Percentiles rank a stretch among this genome's conserved stretches.
These are phyloP conservation scores for Alternaria dauci DNA, from an alignment of 2,329 filamentous ascomycete genomes.

Conservation along the genomic window DNA sequence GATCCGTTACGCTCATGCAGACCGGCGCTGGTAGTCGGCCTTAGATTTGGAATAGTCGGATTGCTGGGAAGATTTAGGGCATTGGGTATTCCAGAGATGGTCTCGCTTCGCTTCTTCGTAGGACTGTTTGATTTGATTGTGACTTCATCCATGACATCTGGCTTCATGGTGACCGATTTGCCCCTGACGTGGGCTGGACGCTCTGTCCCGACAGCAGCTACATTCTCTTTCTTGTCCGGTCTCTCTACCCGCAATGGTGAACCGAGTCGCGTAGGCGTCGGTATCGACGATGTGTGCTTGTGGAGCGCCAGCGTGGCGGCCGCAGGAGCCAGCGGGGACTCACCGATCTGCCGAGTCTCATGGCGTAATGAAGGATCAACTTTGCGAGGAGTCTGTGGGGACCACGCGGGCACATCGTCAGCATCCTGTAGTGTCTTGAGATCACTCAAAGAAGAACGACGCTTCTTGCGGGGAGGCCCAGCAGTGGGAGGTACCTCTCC, in stretches of 20 bases:
- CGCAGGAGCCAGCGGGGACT: slow-evolving; percentile 44
- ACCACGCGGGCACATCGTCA: slow-evolving; percentile 53
- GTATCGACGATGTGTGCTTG: slow-evolving; percentile 52
- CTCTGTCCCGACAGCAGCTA: slow-evolving; percentile 44
- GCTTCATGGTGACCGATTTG: slow-evolving; percentile 30
- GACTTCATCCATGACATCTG: slow-evolving; percentile 45
- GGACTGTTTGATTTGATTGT: slow-evolving; percentile 51
- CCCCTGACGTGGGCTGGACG: slow-evolving; percentile 34
- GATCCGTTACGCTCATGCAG: slow-evolving; percentile 59
- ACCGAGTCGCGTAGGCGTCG: slow-evolving; percentile 52
- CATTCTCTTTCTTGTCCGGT: slow-evolving; percentile 50
- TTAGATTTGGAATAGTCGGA: slow-evolving; percentile 60
- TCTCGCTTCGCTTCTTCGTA: slow-evolving; percentile 56
- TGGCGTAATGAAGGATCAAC: slow-evolving; percentile 32
- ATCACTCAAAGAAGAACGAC: slow-evolving; percentile 91
- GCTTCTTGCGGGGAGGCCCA: slow-evolving; percentile 68
- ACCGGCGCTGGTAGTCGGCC: slow-evolving; percentile 55
- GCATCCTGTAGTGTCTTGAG: slow-evolving; percentile 73
- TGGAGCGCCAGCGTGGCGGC: slow-evolving; percentile 36
- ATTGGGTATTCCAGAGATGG: slow-evolving; percentile 60
- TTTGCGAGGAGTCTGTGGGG: slow-evolving; percentile 48
- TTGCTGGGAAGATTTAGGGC: slow-evolving; percentile 12
- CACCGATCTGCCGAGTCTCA: slow-evolving; percentile 36
- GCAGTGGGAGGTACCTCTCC: slow-evolving; percentile 55
- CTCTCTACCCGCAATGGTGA: slow-evolving; percentile 55